These are phyloP conservation scores for Metschnikowia cerradonensis DNA, from an alignment of 805 yeast species.

Conservation along the genomic window DNA sequence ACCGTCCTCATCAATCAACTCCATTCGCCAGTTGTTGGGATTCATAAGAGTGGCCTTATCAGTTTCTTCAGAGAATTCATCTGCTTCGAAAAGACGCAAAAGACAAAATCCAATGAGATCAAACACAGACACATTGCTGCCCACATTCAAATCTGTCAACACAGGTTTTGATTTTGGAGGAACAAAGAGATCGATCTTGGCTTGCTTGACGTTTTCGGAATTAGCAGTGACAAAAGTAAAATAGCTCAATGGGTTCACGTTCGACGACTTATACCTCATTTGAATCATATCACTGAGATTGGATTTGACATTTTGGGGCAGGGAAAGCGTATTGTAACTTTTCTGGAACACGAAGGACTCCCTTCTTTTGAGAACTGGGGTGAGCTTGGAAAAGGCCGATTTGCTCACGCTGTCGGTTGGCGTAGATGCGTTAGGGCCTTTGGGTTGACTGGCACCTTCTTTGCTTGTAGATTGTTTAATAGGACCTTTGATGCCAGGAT, in stretches of 20 bases:
- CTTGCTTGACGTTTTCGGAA: slow-evolving; percentile 13
- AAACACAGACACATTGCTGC: slow-evolving; percentile 26
- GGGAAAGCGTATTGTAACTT: slow-evolving; percentile 11
- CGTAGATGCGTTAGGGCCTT: not conserved
- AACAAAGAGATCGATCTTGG: slow-evolving; percentile 25
- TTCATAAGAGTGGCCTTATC: slow-evolving; percentile 31
- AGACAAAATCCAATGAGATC: slow-evolving; percentile 42
- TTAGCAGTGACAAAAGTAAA: slow-evolving; percentile 36
- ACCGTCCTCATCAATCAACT: slow-evolving; percentile 88
- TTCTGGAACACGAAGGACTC: slow-evolving; percentile 11
- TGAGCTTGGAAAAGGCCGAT: not conserved
- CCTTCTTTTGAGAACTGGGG: slow-evolving; percentile 6
- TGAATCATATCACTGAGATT: slow-evolving; percentile 40
- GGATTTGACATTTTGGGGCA: slow-evolving; percentile 6
- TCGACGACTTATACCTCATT: slow-evolving; percentile 29
- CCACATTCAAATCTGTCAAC: slow-evolving; percentile 22
- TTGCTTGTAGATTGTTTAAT: not conserved
- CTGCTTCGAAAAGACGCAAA: slow-evolving; percentile 23
- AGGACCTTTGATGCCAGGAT: slow-evolving; percentile 1
- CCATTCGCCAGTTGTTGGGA: slow-evolving; percentile 71
- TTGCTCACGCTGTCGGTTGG: not conserved
- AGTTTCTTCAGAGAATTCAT: slow-evolving; percentile 14
- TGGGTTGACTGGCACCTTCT: not conserved
- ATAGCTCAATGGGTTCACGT: slow-evolving; percentile 42
- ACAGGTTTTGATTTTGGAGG: slow-evolving; percentile 31